phyloP scores from a whole-genome alignment of 257 asterid genomes.

The Hygrophila difformis region DNA sequence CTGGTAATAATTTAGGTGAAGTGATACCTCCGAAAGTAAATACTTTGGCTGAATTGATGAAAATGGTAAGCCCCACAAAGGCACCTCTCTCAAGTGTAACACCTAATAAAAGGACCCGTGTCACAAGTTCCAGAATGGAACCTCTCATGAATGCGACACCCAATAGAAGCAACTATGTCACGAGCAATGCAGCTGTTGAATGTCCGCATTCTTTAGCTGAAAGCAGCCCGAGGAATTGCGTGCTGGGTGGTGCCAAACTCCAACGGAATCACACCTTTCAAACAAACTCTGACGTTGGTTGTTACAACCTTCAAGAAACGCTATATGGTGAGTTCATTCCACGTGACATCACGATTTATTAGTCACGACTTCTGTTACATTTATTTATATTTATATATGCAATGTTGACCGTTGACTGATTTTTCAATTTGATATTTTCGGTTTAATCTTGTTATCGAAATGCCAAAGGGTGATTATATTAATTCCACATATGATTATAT shows the following conservation, averaged over 20 bases:
- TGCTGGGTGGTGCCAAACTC: slow-evolving; percentile 17
- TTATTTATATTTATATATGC: too few relatives aligned
- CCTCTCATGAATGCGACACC: slow-evolving; percentile 15
- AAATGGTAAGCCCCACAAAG: slow-evolving; percentile 17
- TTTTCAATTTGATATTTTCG: too few relatives aligned
- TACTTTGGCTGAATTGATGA: slow-evolving; percentile 35
- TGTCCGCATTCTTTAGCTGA: slow-evolving; percentile 29
- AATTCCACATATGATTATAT: too few relatives aligned
- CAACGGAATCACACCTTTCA: slow-evolving; percentile 20
- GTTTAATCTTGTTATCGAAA: too few relatives aligned
- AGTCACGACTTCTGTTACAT: too few relatives aligned
- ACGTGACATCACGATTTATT: neutral
- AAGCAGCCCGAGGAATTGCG: slow-evolving; percentile 15
- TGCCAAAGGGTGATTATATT: too few relatives aligned
- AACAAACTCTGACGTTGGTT: slow-evolving; percentile 16
- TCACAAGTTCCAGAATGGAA: slow-evolving; percentile 1
- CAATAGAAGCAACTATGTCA: slow-evolving; percentile 4
- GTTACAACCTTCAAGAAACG: slow-evolving; percentile 28
- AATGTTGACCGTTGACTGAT: too few relatives aligned
- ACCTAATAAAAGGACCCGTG: slow-evolving; percentile 11
- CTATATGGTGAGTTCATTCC: slow-evolving; percentile 36
- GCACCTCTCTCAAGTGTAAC: slow-evolving; percentile 14
- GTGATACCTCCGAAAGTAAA: slow-evolving; percentile 20
- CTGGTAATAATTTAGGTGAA: slow-evolving; percentile 17
- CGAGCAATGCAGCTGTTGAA: slow-evolving; percentile 12